These are phyloP conservation scores for Microcyclospora pomicola DNA, from an alignment of 2,329 filamentous ascomycete species.

Conservation along the genomic window DNA sequence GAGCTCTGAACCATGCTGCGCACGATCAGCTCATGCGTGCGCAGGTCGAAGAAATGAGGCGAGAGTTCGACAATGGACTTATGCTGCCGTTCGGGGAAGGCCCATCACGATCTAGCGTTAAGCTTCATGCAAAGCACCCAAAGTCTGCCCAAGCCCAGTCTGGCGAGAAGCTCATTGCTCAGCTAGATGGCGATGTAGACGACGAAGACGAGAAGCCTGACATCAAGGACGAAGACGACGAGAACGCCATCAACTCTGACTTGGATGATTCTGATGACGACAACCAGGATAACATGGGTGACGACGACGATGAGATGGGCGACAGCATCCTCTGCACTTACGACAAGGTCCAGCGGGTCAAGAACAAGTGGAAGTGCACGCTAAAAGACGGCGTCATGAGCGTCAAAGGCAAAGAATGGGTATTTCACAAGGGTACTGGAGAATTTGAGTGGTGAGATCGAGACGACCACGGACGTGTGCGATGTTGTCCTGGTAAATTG, in stretches of 20 bases:
- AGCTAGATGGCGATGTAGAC: constrained; percentile 43
- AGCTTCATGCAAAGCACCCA: constrained; percentile 3
- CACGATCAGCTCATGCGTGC: constrained; percentile 53
- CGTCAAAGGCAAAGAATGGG: constrained; percentile 79
- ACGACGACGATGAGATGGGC: constrained; percentile 74
- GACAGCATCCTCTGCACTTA: constrained; percentile 95
- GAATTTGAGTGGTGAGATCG: constrained; percentile 83
- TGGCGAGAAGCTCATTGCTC: too few relatives aligned
- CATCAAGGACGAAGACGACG: constrained; percentile 46
- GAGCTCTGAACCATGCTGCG: constrained; percentile 47
- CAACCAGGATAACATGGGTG: constrained; percentile 24
- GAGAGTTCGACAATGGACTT: constrained; percentile 59
- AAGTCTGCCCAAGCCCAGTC: too few relatives aligned
- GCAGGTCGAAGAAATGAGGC: constrained; percentile 51
- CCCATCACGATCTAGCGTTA: constrained; percentile 10
- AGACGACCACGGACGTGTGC: too few relatives aligned
- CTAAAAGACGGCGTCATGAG: constrained; percentile 93
- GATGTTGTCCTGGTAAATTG: too few relatives aligned
- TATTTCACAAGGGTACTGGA: constrained; percentile 94
- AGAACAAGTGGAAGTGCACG: constrained; percentile 95
- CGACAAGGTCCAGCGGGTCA: constrained; percentile 96
- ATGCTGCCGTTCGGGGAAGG: constrained; percentile 58
- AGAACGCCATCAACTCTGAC: constrained; percentile 97
- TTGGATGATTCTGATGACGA: constrained; percentile 90
- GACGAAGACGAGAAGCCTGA: constrained; percentile 33